Evolutionary conservation across 495 filamentous ascomycete genomes (phyloP), one percentile per base, ranked within the genome.

Genomic region (Hyaloscypha hepaticicola): DNA sequence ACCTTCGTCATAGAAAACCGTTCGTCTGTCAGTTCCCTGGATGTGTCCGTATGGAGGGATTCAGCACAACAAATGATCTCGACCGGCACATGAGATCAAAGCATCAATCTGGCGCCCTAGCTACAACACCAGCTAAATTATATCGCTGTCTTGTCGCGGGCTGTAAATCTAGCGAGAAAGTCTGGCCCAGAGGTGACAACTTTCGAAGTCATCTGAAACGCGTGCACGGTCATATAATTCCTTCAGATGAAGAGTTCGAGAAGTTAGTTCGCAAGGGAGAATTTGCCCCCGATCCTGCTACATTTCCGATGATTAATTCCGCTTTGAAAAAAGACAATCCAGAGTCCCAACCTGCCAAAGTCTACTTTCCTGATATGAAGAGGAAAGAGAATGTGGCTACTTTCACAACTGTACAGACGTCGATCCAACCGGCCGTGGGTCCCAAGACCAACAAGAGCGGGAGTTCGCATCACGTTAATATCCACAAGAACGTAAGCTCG

Each of bases 101-200:
- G 16, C 90, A 95, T 72, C 75, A 78, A 7, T 69, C 75, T 52
- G 60, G 61, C 5, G 62, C 72, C 45, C 16, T 55, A 34, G 67
- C 72, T 41, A 68, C 82, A 9, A 78, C 75, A 9, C 75, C 77
- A 51, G 81, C 81, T 31, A 84, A 87, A 69, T 82, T 80, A 21
- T 97, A 85, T 66, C 82, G 83, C 65, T 97, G 93, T 70, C 77
- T 79, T 60, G 80, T 88, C 5, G 80, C 75, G 55, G 72, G 77
- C 55, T 96, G 93, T 69, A 80, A 79, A 29, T 85, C 82, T 24
- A 87, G 84, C 58, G 77, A 82, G 22, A 97, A 97, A 76, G 78
- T 82, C 48, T 97, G 94, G 91, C 93, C 91, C 7, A 85, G 95
- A 8, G 74, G 88, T 57, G 95, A 99, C 74, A 99, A 99, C 68